Evolutionary conservation across 2,329 filamentous ascomycete species (phyloP).

Genomic region (Neonectria sp.): DNA sequence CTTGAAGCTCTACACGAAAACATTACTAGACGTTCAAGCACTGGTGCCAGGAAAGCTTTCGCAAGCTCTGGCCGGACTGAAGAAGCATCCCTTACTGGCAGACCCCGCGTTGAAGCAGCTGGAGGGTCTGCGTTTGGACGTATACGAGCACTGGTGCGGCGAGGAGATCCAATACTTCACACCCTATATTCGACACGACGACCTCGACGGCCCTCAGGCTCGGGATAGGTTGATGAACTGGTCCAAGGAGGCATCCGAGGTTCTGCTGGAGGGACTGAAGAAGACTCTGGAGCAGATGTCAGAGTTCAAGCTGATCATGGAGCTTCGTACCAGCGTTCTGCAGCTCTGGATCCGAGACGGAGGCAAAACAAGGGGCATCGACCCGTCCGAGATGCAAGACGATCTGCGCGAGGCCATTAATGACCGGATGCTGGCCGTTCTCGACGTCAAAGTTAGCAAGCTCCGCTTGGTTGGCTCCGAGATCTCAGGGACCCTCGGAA

Average conservation of each 20-base stretch:
- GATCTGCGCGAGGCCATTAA: constrained; percentile 79
- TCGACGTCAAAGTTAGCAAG: constrained; percentile 75
- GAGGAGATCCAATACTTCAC: constrained; percentile 89
- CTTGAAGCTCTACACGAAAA: constrained; percentile 81
- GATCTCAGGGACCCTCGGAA: constrained; percentile 72
- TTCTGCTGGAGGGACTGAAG: constrained; percentile 74
- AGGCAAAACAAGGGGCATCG: constrained; percentile 74
- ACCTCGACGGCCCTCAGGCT: constrained; percentile 74
- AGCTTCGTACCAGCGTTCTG: constrained; percentile 78
- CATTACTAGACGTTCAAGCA: constrained; percentile 82
- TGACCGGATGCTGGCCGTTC: constrained; percentile 73
- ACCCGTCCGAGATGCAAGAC: constrained; percentile 78
- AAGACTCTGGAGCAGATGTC: constrained; percentile 71
- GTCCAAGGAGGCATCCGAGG: constrained; percentile 73
- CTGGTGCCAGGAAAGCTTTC: constrained; percentile 81
- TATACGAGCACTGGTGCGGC: constrained; percentile 84
- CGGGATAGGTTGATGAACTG: constrained; percentile 74
- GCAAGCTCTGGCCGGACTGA: constrained; percentile 78
- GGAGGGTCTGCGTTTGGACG: constrained; percentile 81
- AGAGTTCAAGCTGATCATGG: constrained; percentile 79
- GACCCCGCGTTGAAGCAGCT: constrained; percentile 77
- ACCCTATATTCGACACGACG: constrained; percentile 88
- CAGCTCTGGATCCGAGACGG: constrained; percentile 83
- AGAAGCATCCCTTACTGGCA: constrained; percentile 79
- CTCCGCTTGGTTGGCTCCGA: constrained; percentile 77